These are phyloP conservation scores for Miscanthus sacchariflorus DNA, from an alignment of 202 grass and related monocot genomes.

Conservation along the genomic window DNA sequence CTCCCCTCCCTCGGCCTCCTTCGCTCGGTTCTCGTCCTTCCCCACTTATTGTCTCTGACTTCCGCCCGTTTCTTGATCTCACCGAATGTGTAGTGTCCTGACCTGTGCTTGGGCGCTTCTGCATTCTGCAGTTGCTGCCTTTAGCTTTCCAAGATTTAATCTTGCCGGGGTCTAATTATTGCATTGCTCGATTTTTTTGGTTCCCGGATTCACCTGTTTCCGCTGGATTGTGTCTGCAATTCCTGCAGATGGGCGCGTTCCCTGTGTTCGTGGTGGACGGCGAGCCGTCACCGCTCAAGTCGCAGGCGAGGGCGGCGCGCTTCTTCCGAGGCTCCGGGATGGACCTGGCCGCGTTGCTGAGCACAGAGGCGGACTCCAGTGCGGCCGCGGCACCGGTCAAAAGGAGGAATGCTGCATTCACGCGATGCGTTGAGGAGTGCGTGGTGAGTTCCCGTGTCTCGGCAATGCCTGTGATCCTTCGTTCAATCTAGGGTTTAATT, in stretches of 20 bases:
- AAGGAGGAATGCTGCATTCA: constrained; percentile 61
- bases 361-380: constrained; percentile 40
- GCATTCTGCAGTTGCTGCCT: not conserved
- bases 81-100: not conserved
- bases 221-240: not conserved
- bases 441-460: constrained; percentile 53
- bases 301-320: constrained; percentile 78
- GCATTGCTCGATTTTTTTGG: not conserved
- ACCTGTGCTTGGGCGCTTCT: not conserved
- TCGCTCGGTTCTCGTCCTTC: not conserved
- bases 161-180: constrained; percentile 1
- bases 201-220: constrained; percentile 1
- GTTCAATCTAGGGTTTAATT: constrained; percentile 1
- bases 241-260: constrained; percentile 83
- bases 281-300: constrained; percentile 78
- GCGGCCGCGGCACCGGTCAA: constrained; percentile 39
- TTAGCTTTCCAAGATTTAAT: constrained; percentile 20
- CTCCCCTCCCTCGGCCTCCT: not conserved
- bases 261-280: constrained; percentile 96
- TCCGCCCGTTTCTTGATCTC: not conserved
- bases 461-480: constrained; percentile 4
- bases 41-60: not conserved
- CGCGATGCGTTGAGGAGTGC: constrained; percentile 68
- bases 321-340: constrained; percentile 83
- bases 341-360: constrained; percentile 51